Percentiles rank a stretch among this genome's conserved stretches.
phyloP scores from a whole-genome alignment of 306 rosid species.

The Inga oerstediana region DNA sequence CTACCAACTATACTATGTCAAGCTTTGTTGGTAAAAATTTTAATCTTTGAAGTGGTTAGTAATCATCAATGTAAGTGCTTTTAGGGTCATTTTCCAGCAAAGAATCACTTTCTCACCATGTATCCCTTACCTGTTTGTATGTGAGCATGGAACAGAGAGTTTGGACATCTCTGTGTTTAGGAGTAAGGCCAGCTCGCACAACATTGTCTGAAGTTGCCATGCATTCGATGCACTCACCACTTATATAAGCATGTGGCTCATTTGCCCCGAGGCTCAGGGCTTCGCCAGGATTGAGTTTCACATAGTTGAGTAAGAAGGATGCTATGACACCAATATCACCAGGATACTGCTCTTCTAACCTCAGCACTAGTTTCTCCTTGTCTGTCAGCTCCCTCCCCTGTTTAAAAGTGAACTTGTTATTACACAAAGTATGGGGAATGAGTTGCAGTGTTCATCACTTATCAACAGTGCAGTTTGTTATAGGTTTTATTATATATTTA shows the following conservation, averaged over 20 bases:
- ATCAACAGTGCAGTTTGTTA: no score
- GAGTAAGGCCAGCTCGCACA: conserved; percentile 83
- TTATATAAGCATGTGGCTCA: conserved; percentile 77
- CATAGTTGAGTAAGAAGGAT: conserved; percentile 69
- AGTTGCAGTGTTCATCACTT: no score
- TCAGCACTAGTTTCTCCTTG: conserved; percentile 64
- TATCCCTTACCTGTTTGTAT: conserved; percentile 57
- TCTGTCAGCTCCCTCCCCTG: conserved; percentile 65
- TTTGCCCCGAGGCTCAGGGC: conserved; percentile 72
- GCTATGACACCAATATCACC: conserved; percentile 72
- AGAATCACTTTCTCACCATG: no score
- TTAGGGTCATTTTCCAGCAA: not conserved
- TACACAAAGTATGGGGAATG: no score
- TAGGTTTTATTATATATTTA: no score
- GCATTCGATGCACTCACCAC: conserved; percentile 77
- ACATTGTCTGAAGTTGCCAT: conserved; percentile 93
- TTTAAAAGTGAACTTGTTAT: not conserved
- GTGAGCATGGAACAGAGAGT: conserved; percentile 87
- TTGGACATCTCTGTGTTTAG: conserved; percentile 68
- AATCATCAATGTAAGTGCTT: not conserved
- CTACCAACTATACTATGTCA: no score
- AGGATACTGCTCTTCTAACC: conserved; percentile 70
- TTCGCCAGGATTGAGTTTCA: conserved; percentile 78
- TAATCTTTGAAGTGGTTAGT: no score
- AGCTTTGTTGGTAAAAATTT: no score